Base-by-base conservation (phyloP, 2,329 filamentous ascomycete species). In the Cladosporium cucumerinum region DNA sequence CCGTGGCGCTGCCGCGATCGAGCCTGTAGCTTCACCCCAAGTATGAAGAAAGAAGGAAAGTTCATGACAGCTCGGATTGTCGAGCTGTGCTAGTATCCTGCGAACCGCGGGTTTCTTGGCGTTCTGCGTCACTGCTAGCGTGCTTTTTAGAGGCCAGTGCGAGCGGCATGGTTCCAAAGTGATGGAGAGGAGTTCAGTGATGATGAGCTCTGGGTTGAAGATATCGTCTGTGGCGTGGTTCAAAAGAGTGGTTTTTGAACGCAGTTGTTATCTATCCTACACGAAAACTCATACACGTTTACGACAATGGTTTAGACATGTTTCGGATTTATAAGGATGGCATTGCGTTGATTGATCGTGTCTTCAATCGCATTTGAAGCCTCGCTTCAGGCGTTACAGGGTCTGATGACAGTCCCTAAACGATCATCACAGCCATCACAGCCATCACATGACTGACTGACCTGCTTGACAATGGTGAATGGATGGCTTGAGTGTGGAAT, bases 231-330 rank as follows among this genome's bases (percentile, higher is more conserved):
- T 11, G n/a, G 12, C 8, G 3, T n/a, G 14, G 10, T 21, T 6
- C 3, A 5, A 5, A 46, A 46, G n/a, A 21, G 10, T 21, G 2
- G 8, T 21, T n/a, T 5, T 21, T 46, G 39, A 46, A 1, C 39
- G 2, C n/a, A 21, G 3, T 12, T 11, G 39, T 46, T 8, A 12
- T 21, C 2, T 23, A 11, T 12, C 0, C 2, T 4, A 46, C 2
- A 8, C 10, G 8, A 8, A 5, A 46, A 8, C 6, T n/a, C 0
- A 6, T 10, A n/a, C 1, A 1, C 1, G 2, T n/a, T n/a, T 18
- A 8, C 7, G 6, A 6, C 6, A 10, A n/a, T 18, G 18, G 10
- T 18, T 10, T 43, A 10, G 0, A 7, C 1, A 43, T 43, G 7
- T 8, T n/a, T 43, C 10, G 5, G 18, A 18, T n/a, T 7, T 43